A percentile compares a stretch with the other conserved stretches of the same genome.
Conservation (phyloP, 78 protist genomes). For the Dictyostelium firmibasis region DNA sequence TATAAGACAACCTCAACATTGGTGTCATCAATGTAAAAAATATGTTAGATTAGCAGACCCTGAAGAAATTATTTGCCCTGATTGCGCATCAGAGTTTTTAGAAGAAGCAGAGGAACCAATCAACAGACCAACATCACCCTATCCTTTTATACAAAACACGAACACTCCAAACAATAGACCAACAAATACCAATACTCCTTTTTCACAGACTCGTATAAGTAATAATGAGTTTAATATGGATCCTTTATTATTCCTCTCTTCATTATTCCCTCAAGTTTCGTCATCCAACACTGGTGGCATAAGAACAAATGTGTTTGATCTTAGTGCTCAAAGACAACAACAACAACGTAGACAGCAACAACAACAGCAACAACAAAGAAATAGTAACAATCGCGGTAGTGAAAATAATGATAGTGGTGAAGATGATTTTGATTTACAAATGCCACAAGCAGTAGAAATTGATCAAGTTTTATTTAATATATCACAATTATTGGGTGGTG, state of each 20-base stretch:
- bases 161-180: neutral
- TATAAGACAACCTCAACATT: neutral
- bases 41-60: conserved; percentile 10
- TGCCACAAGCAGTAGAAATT: neutral
- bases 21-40: conserved; percentile 73
- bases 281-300: neutral
- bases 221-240: neutral
- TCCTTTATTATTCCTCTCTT: neutral
- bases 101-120: conserved; percentile 41
- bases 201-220: neutral
- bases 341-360: neutral
- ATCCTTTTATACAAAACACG: neutral
- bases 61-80: conserved; percentile 49
- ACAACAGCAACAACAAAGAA: neutral
- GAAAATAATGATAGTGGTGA: neutral
- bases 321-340: neutral
- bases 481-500: neutral
- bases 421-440: neutral
- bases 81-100: conserved; percentile 38
- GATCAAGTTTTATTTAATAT: conserved; percentile 1
- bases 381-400: neutral
- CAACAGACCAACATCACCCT: conserved; percentile 5
- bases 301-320: neutral
- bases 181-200: neutral
- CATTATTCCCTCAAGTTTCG: neutral